These are phyloP conservation scores for Acanthochlamys bracteata DNA, from an alignment of 106 monocot species.

Conservation along the genomic window DNA sequence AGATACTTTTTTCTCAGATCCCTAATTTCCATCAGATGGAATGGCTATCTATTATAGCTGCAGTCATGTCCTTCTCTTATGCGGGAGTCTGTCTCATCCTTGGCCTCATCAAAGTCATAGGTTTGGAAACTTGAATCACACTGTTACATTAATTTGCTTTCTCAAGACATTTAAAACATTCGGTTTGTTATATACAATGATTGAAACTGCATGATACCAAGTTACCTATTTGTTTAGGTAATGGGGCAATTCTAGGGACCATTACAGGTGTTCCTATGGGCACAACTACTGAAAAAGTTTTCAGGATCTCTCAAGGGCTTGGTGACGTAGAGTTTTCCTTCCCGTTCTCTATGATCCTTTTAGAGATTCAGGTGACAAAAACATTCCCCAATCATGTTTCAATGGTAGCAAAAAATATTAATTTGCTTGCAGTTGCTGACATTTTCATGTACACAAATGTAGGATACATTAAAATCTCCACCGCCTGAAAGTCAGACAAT, in stretches of 20 bases:
- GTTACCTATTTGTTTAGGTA: conserved; percentile 20
- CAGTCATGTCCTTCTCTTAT: conserved; percentile 76
- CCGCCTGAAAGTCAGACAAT: conserved; percentile 58
- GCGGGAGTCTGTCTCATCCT: conserved; percentile 44
- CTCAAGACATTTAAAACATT: too few relatives aligned
- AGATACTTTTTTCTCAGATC: conserved; percentile 57
- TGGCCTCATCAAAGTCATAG: conserved; percentile 44
- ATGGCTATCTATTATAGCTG: conserved; percentile 74
- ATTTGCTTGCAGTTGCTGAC: too few relatives aligned
- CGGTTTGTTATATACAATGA: too few relatives aligned
- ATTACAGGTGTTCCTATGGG: conserved; percentile 27
- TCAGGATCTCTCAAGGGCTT: conserved; percentile 23
- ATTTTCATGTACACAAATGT: background rate
- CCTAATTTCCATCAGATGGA: conserved; percentile 66
- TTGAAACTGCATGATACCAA: too few relatives aligned
- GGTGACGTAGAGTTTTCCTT: conserved; percentile 57
- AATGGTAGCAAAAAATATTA: too few relatives aligned
- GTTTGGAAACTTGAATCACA: too few relatives aligned
- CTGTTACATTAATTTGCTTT: too few relatives aligned
- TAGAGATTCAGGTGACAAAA: conserved; percentile 38
- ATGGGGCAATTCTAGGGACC: conserved; percentile 25
- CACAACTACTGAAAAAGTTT: conserved; percentile 22
- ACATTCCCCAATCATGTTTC: too few relatives aligned
- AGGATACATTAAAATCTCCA: conserved; percentile 56
- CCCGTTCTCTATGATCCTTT: conserved; percentile 46